phyloP scores from a whole-genome alignment of 176 grass and related monocot species.

The Lolium perenne region DNA sequence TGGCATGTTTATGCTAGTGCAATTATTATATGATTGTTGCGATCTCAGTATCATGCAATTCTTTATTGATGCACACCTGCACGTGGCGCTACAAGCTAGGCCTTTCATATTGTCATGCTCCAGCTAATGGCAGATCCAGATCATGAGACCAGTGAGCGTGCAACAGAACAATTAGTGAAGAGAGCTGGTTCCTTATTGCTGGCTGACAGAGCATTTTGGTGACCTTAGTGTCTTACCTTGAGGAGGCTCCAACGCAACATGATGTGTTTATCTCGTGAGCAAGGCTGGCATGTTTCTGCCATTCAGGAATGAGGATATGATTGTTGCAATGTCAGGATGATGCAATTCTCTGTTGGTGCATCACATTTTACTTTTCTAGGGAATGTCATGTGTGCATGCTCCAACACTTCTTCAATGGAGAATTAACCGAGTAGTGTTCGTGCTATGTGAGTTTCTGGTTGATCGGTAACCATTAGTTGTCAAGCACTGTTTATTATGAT shows the following conservation, averaged over 20 bases:
- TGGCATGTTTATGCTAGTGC: slow-evolving; percentile 15
- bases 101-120: not conserved
- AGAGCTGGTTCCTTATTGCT: not conserved
- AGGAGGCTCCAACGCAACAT: not conserved
- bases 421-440: not conserved
- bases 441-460: not conserved
- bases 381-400: not conserved
- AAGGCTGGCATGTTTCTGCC: slow-evolving; percentile 11
- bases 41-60: not conserved
- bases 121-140: not conserved
- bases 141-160: not conserved
- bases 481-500: not conserved
- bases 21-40: not conserved
- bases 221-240: not conserved
- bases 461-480: not conserved
- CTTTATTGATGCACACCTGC: not conserved
- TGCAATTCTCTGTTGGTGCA: not conserved
- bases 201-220: not conserved
- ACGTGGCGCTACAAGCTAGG: not conserved
- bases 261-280: not conserved
- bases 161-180: not conserved
- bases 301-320: not conserved
- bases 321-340: not conserved
- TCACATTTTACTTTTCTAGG: not conserved
- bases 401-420: not conserved